phyloP scores from a whole-genome alignment of 2,329 filamentous ascomycete genomes.

The Trichophaea hybrida region DNA sequence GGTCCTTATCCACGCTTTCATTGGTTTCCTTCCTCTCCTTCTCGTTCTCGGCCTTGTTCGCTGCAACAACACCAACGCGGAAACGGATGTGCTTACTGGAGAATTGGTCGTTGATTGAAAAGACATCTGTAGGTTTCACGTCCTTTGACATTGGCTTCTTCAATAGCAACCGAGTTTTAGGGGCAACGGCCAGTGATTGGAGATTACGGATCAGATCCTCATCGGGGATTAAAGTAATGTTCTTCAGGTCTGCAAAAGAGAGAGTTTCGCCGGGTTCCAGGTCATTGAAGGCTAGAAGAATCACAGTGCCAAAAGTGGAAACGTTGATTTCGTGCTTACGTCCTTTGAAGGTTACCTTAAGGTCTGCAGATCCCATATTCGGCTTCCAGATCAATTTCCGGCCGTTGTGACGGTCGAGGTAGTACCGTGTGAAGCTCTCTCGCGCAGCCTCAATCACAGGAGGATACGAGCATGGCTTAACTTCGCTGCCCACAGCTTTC shows the following conservation, averaged over 20 bases:
- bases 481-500: conserved; percentile 59
- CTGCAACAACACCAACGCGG: conserved; percentile 50
- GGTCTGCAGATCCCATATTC: conserved; percentile 59
- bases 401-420: conserved; percentile 73
- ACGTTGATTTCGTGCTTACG: conserved; percentile 81
- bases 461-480: conserved; percentile 57
- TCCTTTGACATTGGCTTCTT: conserved; percentile 56
- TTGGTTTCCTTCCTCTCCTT: conserved; percentile 27
- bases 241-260: conserved; percentile 46
- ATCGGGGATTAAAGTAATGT: conserved; percentile 46
- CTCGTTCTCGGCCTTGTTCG: conserved; percentile 48
- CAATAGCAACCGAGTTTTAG: conserved; percentile 48
- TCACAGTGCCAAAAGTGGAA: conserved; percentile 81
- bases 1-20: conserved; percentile 35
- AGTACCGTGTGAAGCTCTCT: conserved; percentile 76
- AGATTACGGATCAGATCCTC: conserved; percentile 48
- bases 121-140: conserved; percentile 46
- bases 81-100: conserved; percentile 48
- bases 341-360: conserved; percentile 63
- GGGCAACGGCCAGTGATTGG: conserved; percentile 50
- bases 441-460: conserved; percentile 59
- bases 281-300: conserved; percentile 81
- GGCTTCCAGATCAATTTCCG: conserved; percentile 73
- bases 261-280: conserved; percentile 39
- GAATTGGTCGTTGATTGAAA: conserved; percentile 51